These are phyloP conservation scores for Cyclocybe cylindracea DNA, from an alignment of 768 basidiomycete species.

Conservation along the genomic window DNA sequence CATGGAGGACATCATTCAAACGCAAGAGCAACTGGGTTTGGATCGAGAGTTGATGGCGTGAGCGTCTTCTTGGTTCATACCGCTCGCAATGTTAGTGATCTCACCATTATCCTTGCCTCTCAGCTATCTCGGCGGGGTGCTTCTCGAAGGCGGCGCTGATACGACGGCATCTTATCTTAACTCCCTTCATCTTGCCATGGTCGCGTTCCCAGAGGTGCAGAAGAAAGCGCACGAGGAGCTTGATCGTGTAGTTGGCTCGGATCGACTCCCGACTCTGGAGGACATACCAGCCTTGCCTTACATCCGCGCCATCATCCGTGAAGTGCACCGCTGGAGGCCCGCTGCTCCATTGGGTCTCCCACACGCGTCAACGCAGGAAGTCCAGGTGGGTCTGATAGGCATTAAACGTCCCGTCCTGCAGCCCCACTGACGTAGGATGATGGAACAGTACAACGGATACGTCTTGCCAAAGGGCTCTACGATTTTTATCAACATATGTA, in stretches of 20 bases:
- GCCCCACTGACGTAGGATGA: too few relatives aligned
- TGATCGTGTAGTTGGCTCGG: conserved; percentile 28
- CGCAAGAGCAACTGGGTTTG: too few relatives aligned
- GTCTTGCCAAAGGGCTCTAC: background rate
- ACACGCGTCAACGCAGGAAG: conserved; percentile 23
- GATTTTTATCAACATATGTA: conserved; percentile 1
- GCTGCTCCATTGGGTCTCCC: conserved; percentile 15
- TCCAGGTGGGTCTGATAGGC: background rate
- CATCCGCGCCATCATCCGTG: conserved; percentile 13
- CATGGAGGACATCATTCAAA: too few relatives aligned
- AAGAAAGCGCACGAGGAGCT: conserved; percentile 33
- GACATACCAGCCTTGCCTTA: conserved; percentile 26
- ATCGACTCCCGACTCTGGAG: conserved; percentile 26
- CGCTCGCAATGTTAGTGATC: too few relatives aligned
- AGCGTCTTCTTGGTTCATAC: too few relatives aligned
- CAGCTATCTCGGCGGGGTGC: background rate
- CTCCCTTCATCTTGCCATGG: conserved; percentile 27
- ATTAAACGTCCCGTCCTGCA: too few relatives aligned
- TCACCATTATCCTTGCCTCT: too few relatives aligned
- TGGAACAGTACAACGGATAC: background rate
- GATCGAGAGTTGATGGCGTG: too few relatives aligned
- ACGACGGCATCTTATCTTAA: background rate
- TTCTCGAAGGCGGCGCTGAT: background rate
- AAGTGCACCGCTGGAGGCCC: conserved; percentile 13
- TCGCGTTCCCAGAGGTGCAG: conserved; percentile 27